Evolutionary conservation across 179 eudicot genomes (phyloP).

Genomic region (Sideroxylon spinosum): DNA sequence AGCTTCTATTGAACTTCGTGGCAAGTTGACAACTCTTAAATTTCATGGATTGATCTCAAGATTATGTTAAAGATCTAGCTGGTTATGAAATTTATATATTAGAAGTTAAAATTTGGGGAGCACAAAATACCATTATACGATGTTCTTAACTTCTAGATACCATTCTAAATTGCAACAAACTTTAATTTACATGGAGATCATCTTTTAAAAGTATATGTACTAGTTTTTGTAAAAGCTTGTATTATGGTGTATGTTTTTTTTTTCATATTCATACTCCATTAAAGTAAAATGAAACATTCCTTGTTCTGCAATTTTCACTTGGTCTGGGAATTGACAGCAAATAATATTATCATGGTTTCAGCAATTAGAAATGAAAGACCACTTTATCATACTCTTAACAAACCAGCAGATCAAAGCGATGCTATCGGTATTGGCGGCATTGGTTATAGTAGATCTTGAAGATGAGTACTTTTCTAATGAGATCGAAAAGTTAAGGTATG

Average conservation of each 20-base stretch:
- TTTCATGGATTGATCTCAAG: background rate
- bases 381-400: constrained; percentile 90
- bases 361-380: constrained; percentile 99
- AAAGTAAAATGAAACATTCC: background rate
- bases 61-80: background rate
- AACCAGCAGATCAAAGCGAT: constrained; percentile 99
- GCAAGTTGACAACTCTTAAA: background rate
- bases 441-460: constrained; percentile 94
- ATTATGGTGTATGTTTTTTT: background rate
- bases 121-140: background rate
- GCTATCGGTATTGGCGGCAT: constrained; percentile 99
- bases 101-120: background rate
- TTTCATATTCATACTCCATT: background rate
- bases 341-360: constrained; percentile 94
- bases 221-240: background rate
- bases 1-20: too few species aligned
- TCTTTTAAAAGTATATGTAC: background rate
- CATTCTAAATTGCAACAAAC: background rate
- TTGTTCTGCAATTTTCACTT: constrained; percentile 23
- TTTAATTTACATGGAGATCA: background rate
- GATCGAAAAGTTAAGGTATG: constrained; percentile 71
- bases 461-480: constrained; percentile 90
- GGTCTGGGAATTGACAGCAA: constrained; percentile 99
- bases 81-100: background rate
- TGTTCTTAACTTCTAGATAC: background rate